These are phyloP conservation scores for Fusarium staphyleae DNA, from an alignment of 2,329 filamentous ascomycete genomes.

Conservation along the genomic window DNA sequence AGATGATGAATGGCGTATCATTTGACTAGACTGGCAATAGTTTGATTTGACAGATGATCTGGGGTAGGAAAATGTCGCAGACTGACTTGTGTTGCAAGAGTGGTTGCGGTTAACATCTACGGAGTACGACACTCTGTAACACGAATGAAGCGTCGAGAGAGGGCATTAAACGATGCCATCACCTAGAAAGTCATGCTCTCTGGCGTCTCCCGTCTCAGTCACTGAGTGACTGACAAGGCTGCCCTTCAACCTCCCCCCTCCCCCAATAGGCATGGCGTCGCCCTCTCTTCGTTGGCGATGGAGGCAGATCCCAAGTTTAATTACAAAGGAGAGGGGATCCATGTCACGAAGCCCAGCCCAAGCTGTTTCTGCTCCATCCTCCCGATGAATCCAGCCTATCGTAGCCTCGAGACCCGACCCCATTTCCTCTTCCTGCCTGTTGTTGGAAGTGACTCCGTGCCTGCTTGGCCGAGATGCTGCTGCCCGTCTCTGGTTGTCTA, in stretches of 20 bases:
- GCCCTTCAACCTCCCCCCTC: slow-evolving; percentile 9
- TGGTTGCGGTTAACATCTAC: too few relatives aligned
- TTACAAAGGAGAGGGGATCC: slow-evolving; percentile 30
- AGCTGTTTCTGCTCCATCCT: slow-evolving; percentile 25
- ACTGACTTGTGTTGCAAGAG: not conserved
- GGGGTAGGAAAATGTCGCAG: slow-evolving; percentile 8
- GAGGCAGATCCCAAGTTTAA: slow-evolving; percentile 33
- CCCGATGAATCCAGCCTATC: slow-evolving; percentile 25
- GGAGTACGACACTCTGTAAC: too few relatives aligned
- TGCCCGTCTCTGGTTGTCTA: slow-evolving; percentile 12
- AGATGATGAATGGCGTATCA: slow-evolving; percentile 20
- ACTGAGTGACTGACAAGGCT: slow-evolving; percentile 4
- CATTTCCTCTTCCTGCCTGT: slow-evolving; percentile 5
- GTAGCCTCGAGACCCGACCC: slow-evolving; percentile 22
- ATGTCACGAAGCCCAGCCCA: slow-evolving; percentile 3
- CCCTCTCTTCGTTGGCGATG: slow-evolving; percentile 22
- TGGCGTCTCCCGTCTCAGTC: slow-evolving; percentile 1
- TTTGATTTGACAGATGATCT: not conserved
- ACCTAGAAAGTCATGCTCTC: not conserved
- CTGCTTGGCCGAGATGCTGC: slow-evolving; percentile 3
- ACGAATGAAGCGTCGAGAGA: too few relatives aligned
- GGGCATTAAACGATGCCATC: not conserved
- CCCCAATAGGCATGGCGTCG: slow-evolving; percentile 27
- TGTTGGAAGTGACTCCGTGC: not conserved
- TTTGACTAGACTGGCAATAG: slow-evolving; percentile 22